A percentile compares a stretch with the other conserved stretches of the same genome.
These are phyloP conservation scores for Sonneratia alba DNA, from an alignment of 345 rosid species.

Conservation along the genomic window DNA sequence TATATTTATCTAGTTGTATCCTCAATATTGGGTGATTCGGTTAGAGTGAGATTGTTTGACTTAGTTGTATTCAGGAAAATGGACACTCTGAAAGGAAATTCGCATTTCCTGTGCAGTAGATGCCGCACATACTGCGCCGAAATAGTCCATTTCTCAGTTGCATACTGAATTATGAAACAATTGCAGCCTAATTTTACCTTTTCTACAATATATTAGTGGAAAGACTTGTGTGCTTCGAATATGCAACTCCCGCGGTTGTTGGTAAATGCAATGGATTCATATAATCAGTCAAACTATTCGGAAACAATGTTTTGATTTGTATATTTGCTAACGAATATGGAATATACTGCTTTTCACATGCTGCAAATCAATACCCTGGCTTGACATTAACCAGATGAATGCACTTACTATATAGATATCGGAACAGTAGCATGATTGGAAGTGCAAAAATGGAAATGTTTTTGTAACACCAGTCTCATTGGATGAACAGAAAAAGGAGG, in stretches of 20 bases:
- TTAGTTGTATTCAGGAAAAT: too few species aligned
- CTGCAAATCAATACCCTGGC: neutral
- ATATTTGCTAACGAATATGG: neutral
- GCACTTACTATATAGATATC: neutral
- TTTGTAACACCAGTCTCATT: neutral
- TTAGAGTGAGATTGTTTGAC: too few species aligned
- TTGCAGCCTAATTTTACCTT: too few species aligned
- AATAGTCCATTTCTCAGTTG: neutral
- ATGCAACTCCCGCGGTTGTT: neutral
- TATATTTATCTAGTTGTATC: too few species aligned
- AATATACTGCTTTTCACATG: neutral
- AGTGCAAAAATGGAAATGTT: neutral
- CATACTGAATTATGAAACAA: too few species aligned
- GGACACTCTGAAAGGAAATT: too few species aligned
- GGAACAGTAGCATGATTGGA: neutral
- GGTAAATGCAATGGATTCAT: neutral
- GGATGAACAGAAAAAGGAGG: conserved; percentile 78
- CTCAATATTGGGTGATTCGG: neutral
- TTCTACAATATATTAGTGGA: neutral
- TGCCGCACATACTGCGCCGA: neutral
- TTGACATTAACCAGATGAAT: neutral
- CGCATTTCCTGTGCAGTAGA: neutral
- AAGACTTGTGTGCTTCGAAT: neutral
- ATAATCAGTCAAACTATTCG: neutral
- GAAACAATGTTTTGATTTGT: neutral